Conservation (phyloP, 2,329 filamentous ascomycete species). For the Fusarium metavorans region DNA sequence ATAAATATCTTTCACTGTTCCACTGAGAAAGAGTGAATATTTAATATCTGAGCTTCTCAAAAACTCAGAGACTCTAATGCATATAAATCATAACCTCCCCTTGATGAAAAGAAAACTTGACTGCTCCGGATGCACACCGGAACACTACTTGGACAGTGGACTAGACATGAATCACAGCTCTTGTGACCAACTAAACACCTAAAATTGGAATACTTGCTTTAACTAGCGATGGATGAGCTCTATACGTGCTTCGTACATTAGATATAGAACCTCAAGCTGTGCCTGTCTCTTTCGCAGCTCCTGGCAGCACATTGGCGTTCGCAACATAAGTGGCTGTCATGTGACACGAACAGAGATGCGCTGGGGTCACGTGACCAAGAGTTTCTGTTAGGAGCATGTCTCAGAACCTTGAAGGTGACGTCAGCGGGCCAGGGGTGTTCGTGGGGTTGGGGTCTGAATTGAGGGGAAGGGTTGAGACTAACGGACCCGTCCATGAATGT, state of each 20-base stretch:
- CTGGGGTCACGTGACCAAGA: background rate
- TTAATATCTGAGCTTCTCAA: background rate
- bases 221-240: background rate
- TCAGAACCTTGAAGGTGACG: background rate
- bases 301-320: background rate
- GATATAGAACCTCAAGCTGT: too few relatives aligned
- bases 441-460: background rate
- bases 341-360: background rate
- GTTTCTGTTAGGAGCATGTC: background rate
- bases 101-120: background rate
- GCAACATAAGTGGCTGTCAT: background rate
- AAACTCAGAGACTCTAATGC: background rate
- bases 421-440: background rate
- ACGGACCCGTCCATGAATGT: background rate
- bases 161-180: too few relatives aligned
- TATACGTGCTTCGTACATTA: background rate
- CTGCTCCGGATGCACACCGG: fast-evolving
- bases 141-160: fast-evolving
- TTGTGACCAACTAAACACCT: background rate
- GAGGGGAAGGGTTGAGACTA: background rate
- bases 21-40: background rate
- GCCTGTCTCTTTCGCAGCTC: background rate
- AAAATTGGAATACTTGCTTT: too few relatives aligned
- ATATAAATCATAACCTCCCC: background rate
- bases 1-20: background rate